Evolutionary conservation across 2,329 filamentous ascomycete genomes (phyloP).

Genomic region (Kalmusia sp.): DNA sequence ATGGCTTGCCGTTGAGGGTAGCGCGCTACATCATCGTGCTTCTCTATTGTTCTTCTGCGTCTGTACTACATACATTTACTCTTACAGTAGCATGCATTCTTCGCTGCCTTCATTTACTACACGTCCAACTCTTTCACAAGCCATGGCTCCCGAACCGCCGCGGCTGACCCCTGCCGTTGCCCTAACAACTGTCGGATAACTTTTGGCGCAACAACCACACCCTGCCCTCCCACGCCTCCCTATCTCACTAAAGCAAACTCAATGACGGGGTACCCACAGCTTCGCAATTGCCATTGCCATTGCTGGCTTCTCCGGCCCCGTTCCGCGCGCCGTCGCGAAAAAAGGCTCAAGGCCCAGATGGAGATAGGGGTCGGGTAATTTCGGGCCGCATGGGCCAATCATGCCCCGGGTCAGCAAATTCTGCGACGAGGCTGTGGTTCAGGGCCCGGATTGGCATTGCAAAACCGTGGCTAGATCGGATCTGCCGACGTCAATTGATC

Average conservation of each 20-base stretch:
- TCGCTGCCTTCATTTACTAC: neutral
- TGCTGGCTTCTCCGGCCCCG: constrained; percentile 4
- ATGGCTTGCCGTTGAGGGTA: too few species aligned
- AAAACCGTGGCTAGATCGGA: neutral
- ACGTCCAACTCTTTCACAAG: neutral
- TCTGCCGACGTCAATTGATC: neutral
- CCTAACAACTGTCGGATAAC: constrained; percentile 21
- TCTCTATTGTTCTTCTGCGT: neutral
- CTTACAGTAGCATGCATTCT: neutral
- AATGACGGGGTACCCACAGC: constrained; percentile 7
- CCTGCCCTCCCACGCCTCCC: constrained; percentile 6
- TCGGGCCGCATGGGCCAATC: constrained; percentile 24
- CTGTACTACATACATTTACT: neutral
- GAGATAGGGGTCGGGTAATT: constrained; percentile 20
- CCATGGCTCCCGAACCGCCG: constrained; percentile 1
- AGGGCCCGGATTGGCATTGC: neutral
- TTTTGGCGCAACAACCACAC: constrained; percentile 16
- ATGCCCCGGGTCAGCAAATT: constrained; percentile 3
- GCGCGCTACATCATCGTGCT: too few species aligned
- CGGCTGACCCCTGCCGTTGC: constrained; percentile 15
- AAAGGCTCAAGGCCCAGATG: constrained; percentile 10
- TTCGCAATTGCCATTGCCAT: constrained; percentile 8
- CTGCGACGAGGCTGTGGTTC: constrained; percentile 8
- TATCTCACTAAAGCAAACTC: constrained; percentile 5
- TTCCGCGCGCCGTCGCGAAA: constrained; percentile 20